phyloP scores from a whole-genome alignment of 768 basidiomycete genomes.

The Coprinopsis strossmayeri region DNA sequence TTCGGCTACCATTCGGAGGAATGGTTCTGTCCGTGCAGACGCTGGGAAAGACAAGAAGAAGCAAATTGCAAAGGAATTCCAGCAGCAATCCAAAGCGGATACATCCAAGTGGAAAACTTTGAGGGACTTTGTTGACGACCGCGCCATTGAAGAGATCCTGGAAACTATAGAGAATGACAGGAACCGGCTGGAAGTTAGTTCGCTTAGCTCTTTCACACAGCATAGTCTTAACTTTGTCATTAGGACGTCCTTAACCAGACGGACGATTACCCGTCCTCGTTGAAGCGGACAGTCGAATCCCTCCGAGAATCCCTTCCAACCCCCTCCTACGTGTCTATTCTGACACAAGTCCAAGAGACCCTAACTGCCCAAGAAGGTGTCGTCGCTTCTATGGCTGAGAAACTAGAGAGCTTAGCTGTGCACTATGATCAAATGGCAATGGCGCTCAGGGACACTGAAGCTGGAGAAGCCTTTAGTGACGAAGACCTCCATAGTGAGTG shows the following conservation, averaged over 20 bases:
- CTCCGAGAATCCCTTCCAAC: slow-evolving; percentile 49
- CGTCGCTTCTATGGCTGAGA: slow-evolving; percentile 62
- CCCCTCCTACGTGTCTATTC: slow-evolving; percentile 11
- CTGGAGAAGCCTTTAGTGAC: slow-evolving; percentile 59
- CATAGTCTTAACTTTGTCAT: slow-evolving; percentile 1
- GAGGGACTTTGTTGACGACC: slow-evolving; percentile 82
- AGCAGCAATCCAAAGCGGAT: slow-evolving; percentile 29
- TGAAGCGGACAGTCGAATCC: slow-evolving; percentile 45
- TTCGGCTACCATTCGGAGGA: slow-evolving; percentile 24
- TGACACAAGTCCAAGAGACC: slow-evolving; percentile 38
- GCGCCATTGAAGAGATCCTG: slow-evolving; percentile 68
- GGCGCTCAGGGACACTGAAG: slow-evolving; percentile 60
- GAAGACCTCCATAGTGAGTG: slow-evolving; percentile 61
- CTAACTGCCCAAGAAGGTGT: slow-evolving; percentile 51
- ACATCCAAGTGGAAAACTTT: slow-evolving; percentile 71
- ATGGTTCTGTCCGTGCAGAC: slow-evolving; percentile 12
- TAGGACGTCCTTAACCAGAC: slow-evolving; percentile 60
- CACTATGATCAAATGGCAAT: slow-evolving; percentile 77
- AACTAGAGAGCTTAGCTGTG: slow-evolving; percentile 61
- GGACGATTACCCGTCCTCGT: slow-evolving; percentile 61
- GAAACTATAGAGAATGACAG: slow-evolving; percentile 72
- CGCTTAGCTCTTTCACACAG: neutral
- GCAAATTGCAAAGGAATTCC: slow-evolving; percentile 1
- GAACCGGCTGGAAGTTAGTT: slow-evolving; percentile 56
- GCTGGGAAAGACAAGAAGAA: slow-evolving; percentile 14